Evolutionary conservation across 306 rosid genomes (phyloP).

Genomic region (Lupinus albus): DNA sequence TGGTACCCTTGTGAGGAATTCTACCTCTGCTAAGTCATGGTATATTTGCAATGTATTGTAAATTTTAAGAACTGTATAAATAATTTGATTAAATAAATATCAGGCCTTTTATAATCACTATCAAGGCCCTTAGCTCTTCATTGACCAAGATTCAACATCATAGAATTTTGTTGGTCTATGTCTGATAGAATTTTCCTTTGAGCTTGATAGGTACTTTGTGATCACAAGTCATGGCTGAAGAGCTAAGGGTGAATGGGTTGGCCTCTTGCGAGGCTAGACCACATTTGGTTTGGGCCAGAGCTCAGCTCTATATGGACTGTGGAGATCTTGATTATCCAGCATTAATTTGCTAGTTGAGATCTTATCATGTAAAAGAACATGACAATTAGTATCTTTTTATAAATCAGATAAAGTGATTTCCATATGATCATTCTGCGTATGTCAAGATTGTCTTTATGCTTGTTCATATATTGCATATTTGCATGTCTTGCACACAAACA

Average conservation of each 20-base stretch:
- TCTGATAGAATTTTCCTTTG: background rate
- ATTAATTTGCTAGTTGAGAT: background rate
- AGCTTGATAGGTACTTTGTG: background rate
- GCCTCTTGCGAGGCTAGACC: background rate
- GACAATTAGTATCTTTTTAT: background rate
- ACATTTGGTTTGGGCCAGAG: background rate
- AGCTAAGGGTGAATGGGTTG: background rate
- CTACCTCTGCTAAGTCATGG: background rate
- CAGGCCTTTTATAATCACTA: background rate
- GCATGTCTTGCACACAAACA: background rate
- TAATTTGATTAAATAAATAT: background rate
- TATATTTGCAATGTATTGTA: background rate
- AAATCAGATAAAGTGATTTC: conserved; percentile 5
- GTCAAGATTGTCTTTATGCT: background rate
- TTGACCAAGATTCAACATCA: background rate
- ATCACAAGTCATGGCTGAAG: background rate
- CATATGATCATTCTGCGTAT: background rate
- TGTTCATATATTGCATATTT: background rate
- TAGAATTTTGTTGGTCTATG: background rate
- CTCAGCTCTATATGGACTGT: background rate
- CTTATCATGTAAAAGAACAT: background rate
- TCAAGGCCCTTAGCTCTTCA: background rate
- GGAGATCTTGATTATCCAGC: background rate
- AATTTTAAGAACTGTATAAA: background rate
- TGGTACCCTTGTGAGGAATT: conserved; percentile 13